These are phyloP conservation scores for Fusarium decemcellulare DNA, from an alignment of 2,329 filamentous ascomycete species.

Conservation along the genomic window DNA sequence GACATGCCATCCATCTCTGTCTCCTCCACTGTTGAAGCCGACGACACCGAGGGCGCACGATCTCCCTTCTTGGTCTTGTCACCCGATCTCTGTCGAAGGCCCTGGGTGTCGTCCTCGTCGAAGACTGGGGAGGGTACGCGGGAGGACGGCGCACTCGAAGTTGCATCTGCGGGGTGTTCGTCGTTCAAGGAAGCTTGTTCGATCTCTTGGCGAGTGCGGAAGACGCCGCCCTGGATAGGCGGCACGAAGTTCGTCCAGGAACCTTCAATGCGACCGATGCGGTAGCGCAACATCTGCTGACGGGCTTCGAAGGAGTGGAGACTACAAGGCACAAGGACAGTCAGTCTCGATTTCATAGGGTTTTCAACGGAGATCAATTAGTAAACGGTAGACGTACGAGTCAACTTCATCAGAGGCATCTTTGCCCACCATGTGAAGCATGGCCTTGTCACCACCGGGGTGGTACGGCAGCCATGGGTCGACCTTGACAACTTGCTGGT, in stretches of 20 bases:
- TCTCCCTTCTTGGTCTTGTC: slow-evolving; percentile 31
- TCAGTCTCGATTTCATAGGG: slow-evolving; percentile 17
- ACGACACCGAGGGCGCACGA: slow-evolving; percentile 69
- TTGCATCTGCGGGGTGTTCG: slow-evolving; percentile 37
- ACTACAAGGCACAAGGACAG: slow-evolving; percentile 59
- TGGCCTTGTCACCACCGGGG: slow-evolving; percentile 91
- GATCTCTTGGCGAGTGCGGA: slow-evolving; percentile 64
- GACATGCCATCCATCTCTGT: slow-evolving; percentile 66
- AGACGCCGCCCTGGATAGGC: slow-evolving; percentile 90
- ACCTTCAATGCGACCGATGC: slow-evolving; percentile 86
- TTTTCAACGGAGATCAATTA: background rate
- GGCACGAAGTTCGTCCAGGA: slow-evolving; percentile 90
- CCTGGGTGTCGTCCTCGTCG: slow-evolving; percentile 55
- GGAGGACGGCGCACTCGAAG: slow-evolving; percentile 67
- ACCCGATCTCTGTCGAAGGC: slow-evolving; percentile 49
- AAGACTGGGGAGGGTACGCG: slow-evolving; percentile 65
- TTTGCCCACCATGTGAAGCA: slow-evolving; percentile 92
- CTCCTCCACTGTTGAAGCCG: slow-evolving; percentile 69
- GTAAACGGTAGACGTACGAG: slow-evolving; percentile 70
- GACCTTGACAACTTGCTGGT: slow-evolving; percentile 86
- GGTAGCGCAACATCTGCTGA: slow-evolving; percentile 83
- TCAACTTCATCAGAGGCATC: slow-evolving; percentile 96
- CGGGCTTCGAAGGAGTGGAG: slow-evolving; percentile 86
- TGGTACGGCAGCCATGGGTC: slow-evolving; percentile 93
- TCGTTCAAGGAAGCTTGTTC: slow-evolving; percentile 44